Conservation (phyloP, 768 basidiomycete species). For the Boletus barrowsii region DNA sequence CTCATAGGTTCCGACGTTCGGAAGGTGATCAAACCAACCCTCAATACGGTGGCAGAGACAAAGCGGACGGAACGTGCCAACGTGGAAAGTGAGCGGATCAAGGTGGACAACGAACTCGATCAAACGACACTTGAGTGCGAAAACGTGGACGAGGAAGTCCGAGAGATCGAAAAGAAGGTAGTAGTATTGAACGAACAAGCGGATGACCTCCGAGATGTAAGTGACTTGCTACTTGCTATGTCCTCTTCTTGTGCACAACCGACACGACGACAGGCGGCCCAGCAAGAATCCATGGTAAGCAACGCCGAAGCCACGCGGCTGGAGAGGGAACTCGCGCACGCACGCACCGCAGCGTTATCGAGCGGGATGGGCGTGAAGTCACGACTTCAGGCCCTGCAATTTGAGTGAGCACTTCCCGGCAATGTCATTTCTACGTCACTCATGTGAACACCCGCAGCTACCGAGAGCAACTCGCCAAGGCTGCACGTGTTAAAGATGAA, state of each 20-base stretch:
- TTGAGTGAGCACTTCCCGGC: constrained; percentile 50
- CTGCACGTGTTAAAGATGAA: constrained; percentile 71
- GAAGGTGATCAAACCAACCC: constrained; percentile 71
- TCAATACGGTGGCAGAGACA: constrained; percentile 67
- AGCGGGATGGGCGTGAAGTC: constrained; percentile 84
- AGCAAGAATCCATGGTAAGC: constrained; percentile 68
- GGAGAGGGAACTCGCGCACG: constrained; percentile 70
- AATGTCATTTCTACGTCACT: not conserved
- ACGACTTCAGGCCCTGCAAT: constrained; percentile 70
- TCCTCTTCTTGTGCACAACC: not conserved
- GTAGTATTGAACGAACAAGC: constrained; percentile 68
- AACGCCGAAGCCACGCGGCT: constrained; percentile 63
- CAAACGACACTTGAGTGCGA: constrained; percentile 74
- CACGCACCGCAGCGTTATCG: constrained; percentile 70
- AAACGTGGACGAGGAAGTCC: constrained; percentile 75
- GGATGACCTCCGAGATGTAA: constrained; percentile 77
- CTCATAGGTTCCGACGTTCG: constrained; percentile 68
- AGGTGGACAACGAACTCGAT: constrained; percentile 81
- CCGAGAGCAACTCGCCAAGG: constrained; percentile 75
- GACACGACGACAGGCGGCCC: constrained; percentile 54
- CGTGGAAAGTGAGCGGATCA: constrained; percentile 75
- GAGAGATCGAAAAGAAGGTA: constrained; percentile 72
- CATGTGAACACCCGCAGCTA: constrained; percentile 45
- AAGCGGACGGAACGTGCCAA: constrained; percentile 66
- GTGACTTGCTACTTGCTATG: constrained; percentile 17